These are phyloP conservation scores for Silene coronaria DNA, from an alignment of 179 eudicot species.

Conservation along the genomic window DNA sequence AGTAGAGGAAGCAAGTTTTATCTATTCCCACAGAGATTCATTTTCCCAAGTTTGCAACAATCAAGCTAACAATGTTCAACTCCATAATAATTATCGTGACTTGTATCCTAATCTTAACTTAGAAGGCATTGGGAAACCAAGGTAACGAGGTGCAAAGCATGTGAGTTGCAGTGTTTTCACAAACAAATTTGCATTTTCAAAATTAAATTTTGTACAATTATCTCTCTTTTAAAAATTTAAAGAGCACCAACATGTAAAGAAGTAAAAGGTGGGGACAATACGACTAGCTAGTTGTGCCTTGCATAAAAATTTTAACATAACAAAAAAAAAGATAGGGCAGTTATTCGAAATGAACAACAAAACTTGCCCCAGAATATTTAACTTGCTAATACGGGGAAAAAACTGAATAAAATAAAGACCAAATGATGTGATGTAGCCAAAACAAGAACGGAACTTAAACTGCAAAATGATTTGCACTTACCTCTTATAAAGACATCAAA, in stretches of 20 bases:
- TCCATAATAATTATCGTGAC: background rate
- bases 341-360: background rate
- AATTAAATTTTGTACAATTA: background rate
- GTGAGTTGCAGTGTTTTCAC: too few relatives aligned
- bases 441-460: background rate
- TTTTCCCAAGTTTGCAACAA: background rate
- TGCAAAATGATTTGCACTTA: slow-evolving; percentile 14
- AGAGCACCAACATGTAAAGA: background rate
- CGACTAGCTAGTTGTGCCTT: too few relatives aligned
- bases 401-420: background rate
- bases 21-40: background rate
- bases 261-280: background rate
- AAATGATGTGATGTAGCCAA: background rate
- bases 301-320: too few relatives aligned
- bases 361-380: background rate
- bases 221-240: too few relatives aligned
- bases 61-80: background rate
- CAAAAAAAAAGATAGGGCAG: background rate
- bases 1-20: too few relatives aligned
- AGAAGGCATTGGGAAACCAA: too few relatives aligned
- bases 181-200: too few relatives aligned
- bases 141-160: too few relatives aligned
- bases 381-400: background rate
- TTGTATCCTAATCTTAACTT: background rate
- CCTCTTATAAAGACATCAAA: slow-evolving; percentile 97